Evolutionary conservation across 345 rosid genomes (phyloP).

Genomic region (Barbarea vulgaris): DNA sequence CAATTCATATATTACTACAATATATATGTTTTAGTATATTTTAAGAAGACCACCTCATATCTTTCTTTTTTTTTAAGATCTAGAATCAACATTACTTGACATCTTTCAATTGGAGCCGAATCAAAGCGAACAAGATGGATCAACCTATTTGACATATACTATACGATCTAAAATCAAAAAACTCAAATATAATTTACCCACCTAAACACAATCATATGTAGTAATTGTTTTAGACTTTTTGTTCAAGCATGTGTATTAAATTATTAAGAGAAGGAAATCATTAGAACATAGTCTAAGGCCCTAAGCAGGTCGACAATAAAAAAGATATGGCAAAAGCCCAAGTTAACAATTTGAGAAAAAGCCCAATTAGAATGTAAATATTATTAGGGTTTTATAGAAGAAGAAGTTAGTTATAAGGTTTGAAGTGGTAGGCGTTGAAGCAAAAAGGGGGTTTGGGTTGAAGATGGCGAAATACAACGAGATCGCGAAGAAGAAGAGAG

Average conservation of each 20-base stretch:
- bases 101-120: neutral
- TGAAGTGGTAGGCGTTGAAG: slow-evolving; percentile 16
- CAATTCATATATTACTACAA: no score
- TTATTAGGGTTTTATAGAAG: slow-evolving; percentile 28
- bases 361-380: neutral
- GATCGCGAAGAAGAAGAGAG: slow-evolving; percentile 74
- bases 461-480: slow-evolving; percentile 90
- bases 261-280: no score
- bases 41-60: no score
- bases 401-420: neutral
- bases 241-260: no score
- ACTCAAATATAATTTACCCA: no score
- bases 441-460: neutral
- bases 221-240: no score
- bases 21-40: no score
- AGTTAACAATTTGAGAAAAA: neutral
- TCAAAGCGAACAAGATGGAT: neutral
- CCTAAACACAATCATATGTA: no score
- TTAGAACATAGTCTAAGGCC: no score
- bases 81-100: neutral
- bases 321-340: slow-evolving; percentile 20
- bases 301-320: neutral
- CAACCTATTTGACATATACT: no score
- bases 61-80: no score
- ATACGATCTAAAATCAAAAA: no score